phyloP scores from a whole-genome alignment of 345 rosid genomes.

The Firmiana major region DNA sequence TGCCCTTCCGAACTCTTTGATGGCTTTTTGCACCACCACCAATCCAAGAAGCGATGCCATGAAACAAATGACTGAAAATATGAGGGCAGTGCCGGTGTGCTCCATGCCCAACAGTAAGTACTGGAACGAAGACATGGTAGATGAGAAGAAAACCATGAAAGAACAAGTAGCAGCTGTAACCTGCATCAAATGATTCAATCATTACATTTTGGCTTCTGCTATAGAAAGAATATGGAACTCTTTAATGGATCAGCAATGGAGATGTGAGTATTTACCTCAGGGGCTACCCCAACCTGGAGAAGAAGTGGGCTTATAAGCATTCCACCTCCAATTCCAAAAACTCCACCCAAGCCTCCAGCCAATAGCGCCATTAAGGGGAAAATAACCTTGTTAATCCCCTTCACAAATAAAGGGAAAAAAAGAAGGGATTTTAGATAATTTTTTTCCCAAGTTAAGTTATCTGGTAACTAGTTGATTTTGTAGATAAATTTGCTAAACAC shows the following conservation, averaged over 20 bases:
- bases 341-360: conserved; percentile 81
- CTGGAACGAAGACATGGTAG: conserved; percentile 66
- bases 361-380: conserved; percentile 71
- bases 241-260: background rate
- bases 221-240: background rate
- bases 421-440: background rate
- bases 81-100: conserved; percentile 40
- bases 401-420: background rate
- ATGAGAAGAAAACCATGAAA: conserved; percentile 70
- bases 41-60: conserved; percentile 65
- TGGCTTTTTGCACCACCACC: conserved; percentile 58
- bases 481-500: conserved; percentile 2
- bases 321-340: conserved; percentile 92
- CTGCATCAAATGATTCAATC: conserved; percentile 25
- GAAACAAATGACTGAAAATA: conserved; percentile 58
- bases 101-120: conserved; percentile 72
- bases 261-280: conserved; percentile 43
- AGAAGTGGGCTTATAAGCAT: conserved; percentile 93
- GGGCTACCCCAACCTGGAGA: conserved; percentile 67
- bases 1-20: conserved; percentile 60
- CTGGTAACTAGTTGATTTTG: background rate
- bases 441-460: background rate
- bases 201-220: background rate
- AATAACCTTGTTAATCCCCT: conserved; percentile 43
- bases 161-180: conserved; percentile 78